Conservation (phyloP, 2,329 filamentous ascomycete genomes). For the Xylariaceae sp. region DNA sequence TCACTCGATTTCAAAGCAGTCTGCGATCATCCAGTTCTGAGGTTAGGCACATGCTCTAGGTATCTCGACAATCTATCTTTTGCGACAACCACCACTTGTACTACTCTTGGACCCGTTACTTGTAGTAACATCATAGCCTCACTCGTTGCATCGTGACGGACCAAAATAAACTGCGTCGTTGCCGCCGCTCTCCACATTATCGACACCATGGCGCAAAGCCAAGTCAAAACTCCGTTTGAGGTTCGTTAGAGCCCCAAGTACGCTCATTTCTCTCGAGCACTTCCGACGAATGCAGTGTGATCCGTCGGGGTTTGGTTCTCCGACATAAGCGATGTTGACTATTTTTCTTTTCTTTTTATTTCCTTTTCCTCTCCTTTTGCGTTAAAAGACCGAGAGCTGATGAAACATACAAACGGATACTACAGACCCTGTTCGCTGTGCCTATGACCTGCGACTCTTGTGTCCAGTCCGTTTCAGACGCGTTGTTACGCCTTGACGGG, state of each 20-base stretch:
- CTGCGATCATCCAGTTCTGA: slow-evolving; percentile 15
- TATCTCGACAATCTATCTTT: slow-evolving; percentile 26
- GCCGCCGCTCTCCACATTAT: slow-evolving; percentile 4
- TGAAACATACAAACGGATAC: slow-evolving; percentile 28
- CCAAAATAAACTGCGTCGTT: slow-evolving; percentile 13
- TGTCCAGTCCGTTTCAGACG: slow-evolving; percentile 77
- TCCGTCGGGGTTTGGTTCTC: not conserved
- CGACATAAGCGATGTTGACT: no score
- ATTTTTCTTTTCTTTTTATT: not conserved
- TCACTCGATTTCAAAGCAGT: slow-evolving; percentile 38
- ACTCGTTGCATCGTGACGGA: slow-evolving; percentile 23
- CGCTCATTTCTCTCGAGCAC: not conserved
- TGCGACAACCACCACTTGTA: slow-evolving; percentile 22
- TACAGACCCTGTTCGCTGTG: slow-evolving; percentile 87
- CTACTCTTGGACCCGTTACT: slow-evolving; percentile 25
- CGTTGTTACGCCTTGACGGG: slow-evolving; percentile 71
- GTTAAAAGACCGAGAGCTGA: slow-evolving; percentile 20
- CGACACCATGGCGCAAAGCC: slow-evolving; percentile 31
- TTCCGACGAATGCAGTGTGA: not conserved
- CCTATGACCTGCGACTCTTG: slow-evolving; percentile 88
- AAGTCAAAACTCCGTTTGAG: slow-evolving; percentile 36
- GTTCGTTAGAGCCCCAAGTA: slow-evolving; percentile 25
- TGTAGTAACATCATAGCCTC: slow-evolving; percentile 27
- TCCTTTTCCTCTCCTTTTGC: not conserved
- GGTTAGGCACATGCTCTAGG: not conserved